Conservation (phyloP, 306 rosid species). For the Castanospermum australe region DNA sequence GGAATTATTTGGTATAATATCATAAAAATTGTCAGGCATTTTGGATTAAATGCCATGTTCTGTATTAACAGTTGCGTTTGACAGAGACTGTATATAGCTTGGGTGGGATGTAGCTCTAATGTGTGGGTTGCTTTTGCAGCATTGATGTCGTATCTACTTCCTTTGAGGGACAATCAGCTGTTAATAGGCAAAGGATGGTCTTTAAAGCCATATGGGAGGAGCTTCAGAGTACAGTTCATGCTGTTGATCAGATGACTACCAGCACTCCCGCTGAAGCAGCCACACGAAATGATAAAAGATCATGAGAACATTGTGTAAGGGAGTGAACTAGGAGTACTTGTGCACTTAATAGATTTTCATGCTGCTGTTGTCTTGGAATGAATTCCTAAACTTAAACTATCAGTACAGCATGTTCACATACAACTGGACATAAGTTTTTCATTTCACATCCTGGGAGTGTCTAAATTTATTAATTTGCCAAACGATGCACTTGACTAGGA, state of each 20-base stretch:
- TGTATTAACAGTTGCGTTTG: constrained; percentile 18
- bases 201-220: constrained; percentile 98
- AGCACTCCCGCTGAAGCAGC: constrained; percentile 79
- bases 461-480: constrained; percentile 14
- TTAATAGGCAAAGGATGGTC: constrained; percentile 95
- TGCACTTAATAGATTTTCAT: constrained; percentile 14
- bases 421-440: background rate
- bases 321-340: constrained; percentile 7
- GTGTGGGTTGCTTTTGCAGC: constrained; percentile 41
- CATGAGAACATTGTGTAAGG: background rate
- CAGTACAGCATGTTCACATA: background rate
- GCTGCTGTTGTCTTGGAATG: constrained; percentile 8
- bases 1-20: background rate
- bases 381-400: background rate
- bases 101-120: constrained; percentile 12
- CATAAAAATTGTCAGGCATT: background rate
- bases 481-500: background rate
- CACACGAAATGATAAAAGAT: constrained; percentile 18
- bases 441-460: background rate
- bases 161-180: constrained; percentile 91
- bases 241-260: constrained; percentile 96
- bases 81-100: background rate
- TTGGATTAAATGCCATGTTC: background rate
- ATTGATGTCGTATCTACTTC: constrained; percentile 74
- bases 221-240: constrained; percentile 89